A percentile compares a stretch with the other conserved stretches of the same genome.
Conservation (phyloP, 148 eudicot species). For the Heliamphora exappendiculata region DNA sequence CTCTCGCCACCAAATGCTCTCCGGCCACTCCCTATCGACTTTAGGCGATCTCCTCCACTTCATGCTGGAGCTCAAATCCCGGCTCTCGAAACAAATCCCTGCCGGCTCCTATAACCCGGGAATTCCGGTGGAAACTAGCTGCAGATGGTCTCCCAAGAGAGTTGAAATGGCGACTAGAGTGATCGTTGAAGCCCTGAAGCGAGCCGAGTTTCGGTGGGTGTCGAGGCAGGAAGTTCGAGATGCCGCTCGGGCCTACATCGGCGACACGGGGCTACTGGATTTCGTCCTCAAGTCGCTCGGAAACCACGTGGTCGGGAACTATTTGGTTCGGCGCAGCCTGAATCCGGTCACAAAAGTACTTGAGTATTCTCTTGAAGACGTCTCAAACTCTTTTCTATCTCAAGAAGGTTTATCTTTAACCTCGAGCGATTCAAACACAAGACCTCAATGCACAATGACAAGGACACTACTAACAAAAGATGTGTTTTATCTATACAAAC, state of each 20-base stretch:
- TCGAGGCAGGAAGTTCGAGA: conserved; percentile 88
- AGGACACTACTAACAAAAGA: conserved; percentile 65
- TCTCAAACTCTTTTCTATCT: conserved; percentile 32
- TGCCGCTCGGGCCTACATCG: conserved; percentile 81
- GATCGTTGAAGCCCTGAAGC: conserved; percentile 73
- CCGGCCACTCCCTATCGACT: conserved; percentile 62
- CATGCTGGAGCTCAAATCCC: conserved; percentile 67
- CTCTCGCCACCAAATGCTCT: conserved; percentile 65
- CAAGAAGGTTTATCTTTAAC: conserved; percentile 36
- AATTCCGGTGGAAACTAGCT: conserved; percentile 54
- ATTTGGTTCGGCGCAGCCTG: conserved; percentile 77
- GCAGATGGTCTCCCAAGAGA: conserved; percentile 88
- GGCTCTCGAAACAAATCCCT: conserved; percentile 50
- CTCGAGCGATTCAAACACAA: conserved; percentile 30
- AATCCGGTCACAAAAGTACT: conserved; percentile 93
- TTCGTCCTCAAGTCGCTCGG: conserved; percentile 94
- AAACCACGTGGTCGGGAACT: conserved; percentile 82
- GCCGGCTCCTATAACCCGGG: conserved; percentile 36
- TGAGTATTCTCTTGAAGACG: conserved; percentile 82
- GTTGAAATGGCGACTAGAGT: conserved; percentile 96
- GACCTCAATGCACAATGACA: conserved; percentile 30
- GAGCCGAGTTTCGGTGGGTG: conserved; percentile 71
- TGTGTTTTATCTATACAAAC: conserved; percentile 44
- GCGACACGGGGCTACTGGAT: conserved; percentile 88
- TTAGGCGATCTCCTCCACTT: conserved; percentile 55